These are phyloP conservation scores for Phymatotrichopsis omnivora DNA, from an alignment of 2,329 filamentous ascomycete species.

Conservation along the genomic window DNA sequence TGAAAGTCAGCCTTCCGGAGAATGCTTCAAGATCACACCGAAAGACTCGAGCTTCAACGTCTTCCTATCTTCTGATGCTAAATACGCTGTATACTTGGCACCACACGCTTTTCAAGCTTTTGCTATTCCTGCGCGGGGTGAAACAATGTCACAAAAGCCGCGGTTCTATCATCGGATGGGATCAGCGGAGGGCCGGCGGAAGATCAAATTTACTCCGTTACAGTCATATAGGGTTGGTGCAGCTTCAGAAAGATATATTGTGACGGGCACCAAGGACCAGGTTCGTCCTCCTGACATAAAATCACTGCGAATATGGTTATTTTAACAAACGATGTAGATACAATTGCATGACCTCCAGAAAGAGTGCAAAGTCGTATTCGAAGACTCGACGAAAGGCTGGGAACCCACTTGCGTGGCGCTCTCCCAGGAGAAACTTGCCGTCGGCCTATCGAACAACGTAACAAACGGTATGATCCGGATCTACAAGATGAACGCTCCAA, in stretches of 20 bases:
- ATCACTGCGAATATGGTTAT: too few relatives aligned
- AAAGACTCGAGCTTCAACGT: conserved; percentile 26
- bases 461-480: conserved; percentile 27
- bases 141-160: conserved; percentile 17
- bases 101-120: conserved; percentile 27
- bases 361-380: conserved; percentile 24
- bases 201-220: conserved; percentile 24
- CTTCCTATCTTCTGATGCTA: conserved; percentile 23
- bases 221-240: conserved; percentile 23
- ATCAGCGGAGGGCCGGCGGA: conserved; percentile 24
- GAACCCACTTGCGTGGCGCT: conserved; percentile 24
- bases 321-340: conserved; percentile 17
- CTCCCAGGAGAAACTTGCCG: conserved; percentile 20
- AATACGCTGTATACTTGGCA: conserved; percentile 24
- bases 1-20: conserved; percentile 20
- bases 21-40: conserved; percentile 20
- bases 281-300: conserved; percentile 15
- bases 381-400: conserved; percentile 23
- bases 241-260: conserved; percentile 25
- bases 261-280: conserved; percentile 24
- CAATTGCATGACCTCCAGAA: conserved; percentile 27
- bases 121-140: conserved; percentile 15
- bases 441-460: conserved; percentile 26
- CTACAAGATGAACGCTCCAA: conserved; percentile 25
- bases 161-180: conserved; percentile 22